phyloP scores from a whole-genome alignment of 345 rosid species.

The Eucalyptus viminalis region DNA sequence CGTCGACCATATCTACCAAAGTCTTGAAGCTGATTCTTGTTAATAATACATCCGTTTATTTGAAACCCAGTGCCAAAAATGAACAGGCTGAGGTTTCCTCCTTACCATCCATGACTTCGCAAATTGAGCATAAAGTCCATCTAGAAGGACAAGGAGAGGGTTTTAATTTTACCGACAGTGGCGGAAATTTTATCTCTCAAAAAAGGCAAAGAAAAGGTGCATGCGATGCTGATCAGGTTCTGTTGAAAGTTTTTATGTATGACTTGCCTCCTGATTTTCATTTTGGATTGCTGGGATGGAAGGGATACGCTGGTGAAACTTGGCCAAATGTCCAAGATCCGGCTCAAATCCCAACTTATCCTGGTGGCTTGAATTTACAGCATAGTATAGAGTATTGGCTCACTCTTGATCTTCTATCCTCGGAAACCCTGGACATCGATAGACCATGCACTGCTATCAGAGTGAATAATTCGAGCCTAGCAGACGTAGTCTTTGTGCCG shows the following conservation, averaged over 20 bases:
- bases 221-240: constrained; percentile 11
- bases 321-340: constrained; percentile 56
- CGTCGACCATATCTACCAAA: constrained; percentile 35
- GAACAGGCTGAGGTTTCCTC: constrained; percentile 16
- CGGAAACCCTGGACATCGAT: constrained; percentile 20
- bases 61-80: constrained; percentile 11
- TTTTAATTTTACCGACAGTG: background rate
- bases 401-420: constrained; percentile 76
- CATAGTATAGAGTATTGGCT: constrained; percentile 96
- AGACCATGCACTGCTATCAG: constrained; percentile 49
- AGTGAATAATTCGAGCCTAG: constrained; percentile 49
- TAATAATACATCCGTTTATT: constrained; percentile 28
- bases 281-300: constrained; percentile 81
- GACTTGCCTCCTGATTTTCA: constrained; percentile 80
- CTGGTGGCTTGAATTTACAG: constrained; percentile 82
- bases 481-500: constrained; percentile 74
- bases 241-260: constrained; percentile 71
- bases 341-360: constrained; percentile 39
- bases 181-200: background rate
- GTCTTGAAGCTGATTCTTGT: constrained; percentile 51
- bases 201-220: background rate
- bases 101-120: background rate
- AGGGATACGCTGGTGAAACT: constrained; percentile 23
- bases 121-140: background rate
- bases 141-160: background rate